Evolutionary conservation across 1,139 yeast genomes (phyloP).

Genomic region (Geotrichum restrictum): DNA sequence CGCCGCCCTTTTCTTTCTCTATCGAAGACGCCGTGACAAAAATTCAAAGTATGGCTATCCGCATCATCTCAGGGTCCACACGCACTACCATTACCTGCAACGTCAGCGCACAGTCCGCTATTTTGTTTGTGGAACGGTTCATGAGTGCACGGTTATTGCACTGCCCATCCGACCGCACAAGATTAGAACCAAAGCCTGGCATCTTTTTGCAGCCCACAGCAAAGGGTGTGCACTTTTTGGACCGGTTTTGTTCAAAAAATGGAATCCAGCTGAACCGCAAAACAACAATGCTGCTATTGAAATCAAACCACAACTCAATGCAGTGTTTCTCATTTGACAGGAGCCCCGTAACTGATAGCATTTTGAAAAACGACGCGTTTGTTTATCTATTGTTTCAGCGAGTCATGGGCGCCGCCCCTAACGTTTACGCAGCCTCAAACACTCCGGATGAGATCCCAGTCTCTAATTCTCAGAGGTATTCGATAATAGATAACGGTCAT

Average conservation of each 20-base stretch:
- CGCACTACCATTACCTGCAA: conserved; percentile 58
- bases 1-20: conserved; percentile 52
- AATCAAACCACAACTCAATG: conserved; percentile 65
- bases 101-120: conserved; percentile 53
- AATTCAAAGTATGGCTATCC: conserved; percentile 51
- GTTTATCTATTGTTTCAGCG: conserved; percentile 60
- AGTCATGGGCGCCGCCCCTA: conserved; percentile 64
- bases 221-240: conserved; percentile 74
- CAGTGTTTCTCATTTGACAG: conserved; percentile 66
- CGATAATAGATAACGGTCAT: background rate
- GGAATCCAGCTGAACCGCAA: conserved; percentile 39
- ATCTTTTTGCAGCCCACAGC: conserved; percentile 75
- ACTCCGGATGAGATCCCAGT: conserved; percentile 39
- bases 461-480: background rate
- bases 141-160: conserved; percentile 68
- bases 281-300: conserved; percentile 46
- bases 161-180: conserved; percentile 62
- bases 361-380: conserved; percentile 61
- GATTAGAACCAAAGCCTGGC: conserved; percentile 22
- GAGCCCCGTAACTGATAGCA: conserved; percentile 54
- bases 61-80: conserved; percentile 43
- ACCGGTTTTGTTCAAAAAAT: conserved; percentile 53
- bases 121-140: conserved; percentile 50
- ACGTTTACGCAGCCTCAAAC: conserved; percentile 60
- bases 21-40: conserved; percentile 49